Base-by-base conservation (phyloP, 257 asterid species). In the Leptodermis oblonga region DNA sequence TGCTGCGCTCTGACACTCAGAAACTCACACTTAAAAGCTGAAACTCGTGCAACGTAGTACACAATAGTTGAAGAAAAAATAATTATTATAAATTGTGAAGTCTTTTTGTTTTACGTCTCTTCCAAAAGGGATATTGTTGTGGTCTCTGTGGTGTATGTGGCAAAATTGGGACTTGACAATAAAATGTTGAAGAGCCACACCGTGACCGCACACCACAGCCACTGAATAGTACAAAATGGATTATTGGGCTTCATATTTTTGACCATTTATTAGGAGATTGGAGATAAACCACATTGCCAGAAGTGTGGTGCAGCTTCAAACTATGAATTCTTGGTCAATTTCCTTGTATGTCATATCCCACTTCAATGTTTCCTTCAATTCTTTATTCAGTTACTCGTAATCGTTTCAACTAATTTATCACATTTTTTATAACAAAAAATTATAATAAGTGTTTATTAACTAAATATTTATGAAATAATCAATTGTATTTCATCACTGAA, bases 291-390 rank as follows among this genome's bases (percentile, higher is more conserved):
- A 61, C 30, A 46, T 51, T 30, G 36, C 30, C 54, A 54, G 72
- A 81, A 70, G 72, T 72, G 89, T 85, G 91, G 90, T 78, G 77
- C 82, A n/a, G 82, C 80, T 84, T 84, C 82, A 73, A 73, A 67
- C 78, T 37, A 10, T 67, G 71, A 42, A 23, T 70, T 61, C 55
- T 72, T 65, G 72, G 64, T 72, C 67, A 68, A 49, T 64, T 68
- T 68, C 59, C 8, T 7, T n/a, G n/a, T n/a, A n/a, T n/a, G n/a
- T 15, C 62, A 49, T 23, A 15, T 46, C n/a, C 26, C 43, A 15
- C 3, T 26, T 36, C 69, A 51, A 52, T 18, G n/a, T 51, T 52
- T 51, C 12, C 20, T 39, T 63, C 51, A 36, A 4, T 34, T 62
- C 45, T 48, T 48, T 22, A n/a, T n/a, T n/a, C n/a, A n/a, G n/a